Percentiles rank a stretch among this genome's conserved stretches.
Evolutionary conservation across 148 eudicot genomes (phyloP).

Genomic region (Rhododendron kiyosumense): DNA sequence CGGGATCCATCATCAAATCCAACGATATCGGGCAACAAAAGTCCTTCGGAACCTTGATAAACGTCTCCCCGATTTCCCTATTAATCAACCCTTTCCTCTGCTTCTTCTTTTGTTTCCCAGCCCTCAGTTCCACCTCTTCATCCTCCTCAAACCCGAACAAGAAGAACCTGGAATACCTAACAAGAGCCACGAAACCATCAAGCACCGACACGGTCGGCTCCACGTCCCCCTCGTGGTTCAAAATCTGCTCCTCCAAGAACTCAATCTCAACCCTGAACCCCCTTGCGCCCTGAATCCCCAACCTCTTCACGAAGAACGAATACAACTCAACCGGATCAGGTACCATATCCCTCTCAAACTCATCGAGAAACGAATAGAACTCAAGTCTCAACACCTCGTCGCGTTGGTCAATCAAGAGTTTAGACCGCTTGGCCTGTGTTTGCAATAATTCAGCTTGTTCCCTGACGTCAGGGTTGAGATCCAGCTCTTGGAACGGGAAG

Average conservation of each 20-base stretch:
- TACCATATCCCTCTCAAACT: constrained; percentile 45
- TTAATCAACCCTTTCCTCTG: constrained; percentile 40
- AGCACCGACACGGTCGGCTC: constrained; percentile 66
- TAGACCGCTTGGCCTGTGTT: constrained; percentile 48
- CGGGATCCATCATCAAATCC: constrained; percentile 89
- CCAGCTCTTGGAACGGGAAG: constrained; percentile 49
- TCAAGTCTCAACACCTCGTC: constrained; percentile 57
- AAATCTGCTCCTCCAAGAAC: constrained; percentile 85
- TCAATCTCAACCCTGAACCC: constrained; percentile 64
- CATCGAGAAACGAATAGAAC: constrained; percentile 43
- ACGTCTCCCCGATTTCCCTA: constrained; percentile 55
- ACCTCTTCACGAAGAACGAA: constrained; percentile 45
- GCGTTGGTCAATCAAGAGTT: constrained; percentile 45
- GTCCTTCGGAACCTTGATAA: constrained; percentile 61
- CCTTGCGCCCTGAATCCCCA: constrained; percentile 43
- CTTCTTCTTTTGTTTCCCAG: constrained; percentile 30
- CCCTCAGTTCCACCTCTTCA: constrained; percentile 42
- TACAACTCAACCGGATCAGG: constrained; percentile 38
- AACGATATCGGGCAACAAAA: constrained; percentile 78
- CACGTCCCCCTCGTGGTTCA: constrained; percentile 62
- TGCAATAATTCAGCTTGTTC: constrained; percentile 72
- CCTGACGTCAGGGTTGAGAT: constrained; percentile 52
- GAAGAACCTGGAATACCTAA: constrained; percentile 65
- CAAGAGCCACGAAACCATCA: constrained; percentile 64
- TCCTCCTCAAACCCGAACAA: constrained; percentile 73